phyloP scores from a whole-genome alignment of 1,284 basidiomycete species.

The Pisolithus thermaeus region DNA sequence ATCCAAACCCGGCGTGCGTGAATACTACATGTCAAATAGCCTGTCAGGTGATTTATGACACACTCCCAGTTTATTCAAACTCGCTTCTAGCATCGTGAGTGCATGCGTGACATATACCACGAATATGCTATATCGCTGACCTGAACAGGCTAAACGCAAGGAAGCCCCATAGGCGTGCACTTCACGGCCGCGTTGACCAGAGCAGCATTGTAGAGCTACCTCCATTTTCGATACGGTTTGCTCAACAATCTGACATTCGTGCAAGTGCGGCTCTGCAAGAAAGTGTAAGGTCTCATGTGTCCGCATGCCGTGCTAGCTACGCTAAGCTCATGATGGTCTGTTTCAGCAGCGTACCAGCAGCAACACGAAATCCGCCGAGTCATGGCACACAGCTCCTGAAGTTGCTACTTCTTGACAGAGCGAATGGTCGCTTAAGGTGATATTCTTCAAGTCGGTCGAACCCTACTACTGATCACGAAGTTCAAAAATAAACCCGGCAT shows the following conservation, averaged over 20 bases:
- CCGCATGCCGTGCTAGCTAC: background rate
- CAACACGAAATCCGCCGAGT: background rate
- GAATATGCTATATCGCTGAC: background rate
- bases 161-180: background rate
- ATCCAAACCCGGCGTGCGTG: slow-evolving; percentile 2
- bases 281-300: background rate
- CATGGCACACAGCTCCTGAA: background rate
- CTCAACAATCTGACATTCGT: background rate
- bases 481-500: too few relatives aligned
- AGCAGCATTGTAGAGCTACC: background rate
- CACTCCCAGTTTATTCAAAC: background rate
- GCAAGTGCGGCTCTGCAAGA: background rate
- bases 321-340: background rate
- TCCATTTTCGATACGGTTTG: background rate
- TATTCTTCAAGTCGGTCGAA: background rate
- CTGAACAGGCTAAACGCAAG: background rate
- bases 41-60: background rate
- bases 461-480: background rate
- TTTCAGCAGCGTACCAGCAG: background rate
- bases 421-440: background rate
- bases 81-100: background rate
- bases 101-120: background rate
- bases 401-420: background rate
- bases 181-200: background rate
- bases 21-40: background rate